Evolutionary conservation across 176 grass and related monocot species (phyloP).

Genomic region (Oryza coarctata): DNA sequence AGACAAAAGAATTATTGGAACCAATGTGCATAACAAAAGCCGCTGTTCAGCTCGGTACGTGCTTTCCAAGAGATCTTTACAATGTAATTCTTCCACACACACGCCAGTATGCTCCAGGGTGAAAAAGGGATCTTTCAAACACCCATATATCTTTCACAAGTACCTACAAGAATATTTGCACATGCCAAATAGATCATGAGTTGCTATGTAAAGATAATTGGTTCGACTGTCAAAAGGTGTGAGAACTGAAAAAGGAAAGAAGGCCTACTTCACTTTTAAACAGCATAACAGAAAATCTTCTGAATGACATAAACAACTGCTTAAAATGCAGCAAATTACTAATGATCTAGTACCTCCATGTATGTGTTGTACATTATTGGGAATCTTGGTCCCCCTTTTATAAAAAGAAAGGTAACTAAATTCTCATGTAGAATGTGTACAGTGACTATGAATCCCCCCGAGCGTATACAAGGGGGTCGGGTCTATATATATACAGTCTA

Average conservation of each 20-base stretch:
- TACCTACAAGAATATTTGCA: conserved; percentile 50
- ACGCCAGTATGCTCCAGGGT: conserved; percentile 76
- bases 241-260: not conserved
- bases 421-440: too few relatives aligned
- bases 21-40: not conserved
- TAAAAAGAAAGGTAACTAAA: too few relatives aligned
- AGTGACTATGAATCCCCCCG: too few relatives aligned
- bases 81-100: conserved; percentile 56
- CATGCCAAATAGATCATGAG: not conserved
- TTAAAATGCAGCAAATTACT: not conserved
- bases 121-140: conserved; percentile 89
- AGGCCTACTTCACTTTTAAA: not conserved
- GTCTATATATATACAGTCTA: too few relatives aligned
- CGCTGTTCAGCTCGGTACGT: not conserved
- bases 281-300: not conserved
- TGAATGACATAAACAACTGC: not conserved
- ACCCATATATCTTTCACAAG: conserved; percentile 85
- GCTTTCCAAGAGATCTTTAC: conserved; percentile 24
- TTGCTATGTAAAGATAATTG: not conserved
- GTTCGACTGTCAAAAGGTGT: not conserved
- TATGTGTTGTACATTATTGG: not conserved
- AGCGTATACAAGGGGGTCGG: too few relatives aligned
- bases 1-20: conserved; percentile 32
- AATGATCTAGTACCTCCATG: not conserved
- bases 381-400: conserved; percentile 11